Evolutionary conservation across 768 basidiomycete genomes (phyloP), one percentile per base, ranked within the genome.

Genomic region (Rhodosporidiobolus sp.): DNA sequence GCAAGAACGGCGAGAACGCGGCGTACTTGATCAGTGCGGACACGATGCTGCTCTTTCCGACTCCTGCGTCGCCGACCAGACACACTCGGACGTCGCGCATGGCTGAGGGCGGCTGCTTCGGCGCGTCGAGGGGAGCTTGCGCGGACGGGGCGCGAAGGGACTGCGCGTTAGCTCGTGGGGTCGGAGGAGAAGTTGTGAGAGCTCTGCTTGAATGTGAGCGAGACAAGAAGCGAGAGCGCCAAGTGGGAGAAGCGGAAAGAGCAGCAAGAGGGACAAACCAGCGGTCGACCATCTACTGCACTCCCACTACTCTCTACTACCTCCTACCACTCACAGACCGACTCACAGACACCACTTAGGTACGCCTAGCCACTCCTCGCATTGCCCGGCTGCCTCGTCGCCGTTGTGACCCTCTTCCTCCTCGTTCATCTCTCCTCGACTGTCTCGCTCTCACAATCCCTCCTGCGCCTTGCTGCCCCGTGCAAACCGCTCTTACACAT

Each of bases 31-130:
- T 97, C 80, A 97, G 86, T 48, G 93, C 93, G 28, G 93, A 96
- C 80, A 98, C 88, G 80, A 98, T 94, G 57, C 93, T 94, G 81
- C 92, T 94, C 85, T 99, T 99, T 75, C 95, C 95, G 78, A 97
- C 95, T 76, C 91, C 92, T 85, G 95, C 93, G 83, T 96, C 94
- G 74, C 94, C 94, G 74, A 94, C 92, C 79, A 96, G 87, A 70
- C 94, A 86, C 79, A 95, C 94, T 76, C 93, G 87, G 61, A 95
- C 92, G 88, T 96, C 94, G 82, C 92, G 86, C 71, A 67, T 68
- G 32, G 14, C 26, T 32, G 32, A 26, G 61, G 12, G 32, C 2
- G 60, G 14, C 28, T n/a, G 30, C 28, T 45, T 35, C 10, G 14
- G 22, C 24, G 30, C 4, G 43, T 34, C 12, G 2, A 55, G 26